Evolutionary conservation across 1,139 yeast genomes (phyloP).

Genomic region (Debaryomyces nepalensis): DNA sequence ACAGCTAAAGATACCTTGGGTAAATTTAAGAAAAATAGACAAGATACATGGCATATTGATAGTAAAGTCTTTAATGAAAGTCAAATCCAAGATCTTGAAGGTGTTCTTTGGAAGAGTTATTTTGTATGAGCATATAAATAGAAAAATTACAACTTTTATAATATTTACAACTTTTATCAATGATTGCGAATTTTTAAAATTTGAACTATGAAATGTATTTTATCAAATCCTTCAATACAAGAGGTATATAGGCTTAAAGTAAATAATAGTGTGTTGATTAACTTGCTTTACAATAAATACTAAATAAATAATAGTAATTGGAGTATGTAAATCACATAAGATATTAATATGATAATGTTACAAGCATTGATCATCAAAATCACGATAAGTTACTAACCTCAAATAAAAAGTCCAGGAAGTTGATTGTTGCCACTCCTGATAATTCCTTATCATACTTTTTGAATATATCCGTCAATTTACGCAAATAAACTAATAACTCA

Average conservation of each 20-base stretch:
- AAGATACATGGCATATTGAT: slow-evolving; percentile 97
- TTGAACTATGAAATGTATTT: neutral
- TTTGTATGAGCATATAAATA: slow-evolving; percentile 55
- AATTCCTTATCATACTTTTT: slow-evolving; percentile 76
- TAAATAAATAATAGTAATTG: slow-evolving; percentile 3
- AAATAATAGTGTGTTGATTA: neutral
- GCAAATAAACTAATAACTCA: slow-evolving; percentile 75
- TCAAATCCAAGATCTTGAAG: slow-evolving; percentile 90
- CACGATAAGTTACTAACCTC: slow-evolving; percentile 53
- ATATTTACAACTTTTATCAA: neutral
- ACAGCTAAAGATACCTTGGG: slow-evolving; percentile 84
- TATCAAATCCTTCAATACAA: neutral
- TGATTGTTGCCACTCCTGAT: slow-evolving; percentile 77
- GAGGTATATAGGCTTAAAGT: neutral
- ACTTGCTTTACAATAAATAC: neutral
- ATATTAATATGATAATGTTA: slow-evolving; percentile 5
- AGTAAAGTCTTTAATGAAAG: slow-evolving; percentile 73
- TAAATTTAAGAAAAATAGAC: slow-evolving; percentile 87
- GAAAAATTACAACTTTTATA: no score
- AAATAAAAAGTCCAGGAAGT: slow-evolving; percentile 77
- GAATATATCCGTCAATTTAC: slow-evolving; percentile 78
- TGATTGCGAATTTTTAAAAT: neutral
- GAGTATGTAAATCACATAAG: neutral
- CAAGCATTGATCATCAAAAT: neutral
- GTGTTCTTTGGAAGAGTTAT: slow-evolving; percentile 92